These are phyloP conservation scores for Solanum hybrid DNA, from an alignment of 305 asterid genomes.

Conservation along the genomic window DNA sequence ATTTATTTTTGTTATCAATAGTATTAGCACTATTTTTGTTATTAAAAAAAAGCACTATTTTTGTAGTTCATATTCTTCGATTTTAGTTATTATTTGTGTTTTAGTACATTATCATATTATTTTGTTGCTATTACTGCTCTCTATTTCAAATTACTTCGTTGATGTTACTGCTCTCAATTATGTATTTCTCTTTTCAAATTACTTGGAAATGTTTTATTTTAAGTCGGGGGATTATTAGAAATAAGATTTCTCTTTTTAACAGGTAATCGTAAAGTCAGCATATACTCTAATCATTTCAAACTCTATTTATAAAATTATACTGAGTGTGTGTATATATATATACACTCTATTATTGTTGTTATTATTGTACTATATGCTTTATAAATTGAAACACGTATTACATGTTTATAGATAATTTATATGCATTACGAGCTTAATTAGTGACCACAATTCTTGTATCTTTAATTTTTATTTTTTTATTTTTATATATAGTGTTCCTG, in stretches of 20 bases:
- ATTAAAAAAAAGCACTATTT: background rate
- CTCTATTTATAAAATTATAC: background rate
- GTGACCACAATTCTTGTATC: background rate
- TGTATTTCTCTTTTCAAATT: background rate
- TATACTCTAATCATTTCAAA: background rate
- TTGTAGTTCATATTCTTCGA: background rate
- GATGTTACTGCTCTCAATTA: too few species aligned
- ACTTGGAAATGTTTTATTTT: background rate
- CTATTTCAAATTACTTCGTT: background rate
- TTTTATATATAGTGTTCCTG: background rate
- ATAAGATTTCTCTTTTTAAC: background rate
- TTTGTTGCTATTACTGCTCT: background rate
- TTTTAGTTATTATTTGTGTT: background rate
- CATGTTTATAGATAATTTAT: background rate
- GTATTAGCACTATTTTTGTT: background rate
- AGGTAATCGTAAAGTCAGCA: accelerated
- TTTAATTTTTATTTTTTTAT: too few species aligned
- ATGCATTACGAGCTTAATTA: background rate
- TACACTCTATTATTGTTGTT: too few species aligned
- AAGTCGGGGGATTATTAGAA: background rate
- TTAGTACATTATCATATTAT: too few species aligned
- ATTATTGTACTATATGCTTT: background rate
- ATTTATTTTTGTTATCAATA: background rate
- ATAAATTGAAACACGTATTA: background rate
- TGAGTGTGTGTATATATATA: background rate